These are phyloP conservation scores for Melocanna baccifera DNA, from an alignment of 176 grass and related monocot species.

Conservation along the genomic window DNA sequence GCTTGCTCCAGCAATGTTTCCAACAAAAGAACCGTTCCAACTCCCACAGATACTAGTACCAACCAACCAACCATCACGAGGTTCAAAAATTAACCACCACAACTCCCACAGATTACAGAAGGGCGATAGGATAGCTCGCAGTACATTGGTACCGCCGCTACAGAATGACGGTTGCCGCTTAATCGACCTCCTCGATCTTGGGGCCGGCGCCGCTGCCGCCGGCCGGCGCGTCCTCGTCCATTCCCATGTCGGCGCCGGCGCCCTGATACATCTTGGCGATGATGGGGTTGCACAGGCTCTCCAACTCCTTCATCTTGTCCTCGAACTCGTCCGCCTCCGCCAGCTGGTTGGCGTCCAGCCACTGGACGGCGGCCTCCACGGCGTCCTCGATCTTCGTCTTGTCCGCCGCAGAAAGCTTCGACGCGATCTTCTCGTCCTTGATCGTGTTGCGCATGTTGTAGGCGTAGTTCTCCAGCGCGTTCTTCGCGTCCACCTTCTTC, in stretches of 20 bases:
- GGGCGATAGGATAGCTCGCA: slow-evolving; percentile 9
- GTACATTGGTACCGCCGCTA: background rate
- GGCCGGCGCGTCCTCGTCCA: slow-evolving; percentile 43
- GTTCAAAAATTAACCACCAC: slow-evolving; percentile 1
- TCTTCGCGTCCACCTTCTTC: slow-evolving; percentile 64
- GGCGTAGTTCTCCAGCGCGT: slow-evolving; percentile 57
- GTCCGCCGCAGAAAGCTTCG: slow-evolving; percentile 24
- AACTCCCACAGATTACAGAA: background rate
- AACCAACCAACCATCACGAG: background rate
- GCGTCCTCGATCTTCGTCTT: slow-evolving; percentile 68
- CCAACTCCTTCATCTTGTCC: slow-evolving; percentile 67
- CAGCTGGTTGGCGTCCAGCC: slow-evolving; percentile 53
- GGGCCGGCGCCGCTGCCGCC: slow-evolving; percentile 37
- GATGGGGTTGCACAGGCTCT: slow-evolving; percentile 67
- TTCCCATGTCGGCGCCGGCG: slow-evolving; percentile 46
- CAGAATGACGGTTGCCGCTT: background rate
- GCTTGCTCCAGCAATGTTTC: background rate
- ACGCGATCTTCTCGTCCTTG: slow-evolving; percentile 55
- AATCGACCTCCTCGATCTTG: slow-evolving; percentile 67
- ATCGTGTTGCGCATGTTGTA: slow-evolving; percentile 90
- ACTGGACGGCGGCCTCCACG: slow-evolving; percentile 50
- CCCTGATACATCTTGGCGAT: slow-evolving; percentile 81
- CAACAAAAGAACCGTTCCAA: background rate
- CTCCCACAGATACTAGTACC: no score
- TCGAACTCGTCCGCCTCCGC: slow-evolving; percentile 63